Conservation (phyloP, 768 basidiomycete species). For the Pilatotrama ljubarskyi region DNA sequence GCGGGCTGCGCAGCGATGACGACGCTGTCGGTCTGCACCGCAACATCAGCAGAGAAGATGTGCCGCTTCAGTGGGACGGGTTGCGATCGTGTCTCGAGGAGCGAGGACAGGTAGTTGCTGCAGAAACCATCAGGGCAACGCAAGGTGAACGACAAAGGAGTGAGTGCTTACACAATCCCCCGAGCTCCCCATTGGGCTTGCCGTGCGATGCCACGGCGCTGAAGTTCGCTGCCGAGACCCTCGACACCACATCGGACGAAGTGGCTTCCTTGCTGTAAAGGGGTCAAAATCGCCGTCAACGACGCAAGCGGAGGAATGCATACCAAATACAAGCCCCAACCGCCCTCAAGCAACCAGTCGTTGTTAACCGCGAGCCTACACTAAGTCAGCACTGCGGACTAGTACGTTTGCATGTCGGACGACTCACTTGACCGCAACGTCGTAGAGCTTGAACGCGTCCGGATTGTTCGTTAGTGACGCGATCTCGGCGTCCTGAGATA, state of each 20-base stretch:
- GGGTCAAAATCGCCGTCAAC: not conserved
- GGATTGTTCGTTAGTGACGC: slow-evolving; percentile 56
- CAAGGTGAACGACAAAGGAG: slow-evolving; percentile 6
- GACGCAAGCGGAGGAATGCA: slow-evolving; percentile 5
- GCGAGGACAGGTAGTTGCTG: slow-evolving; percentile 53
- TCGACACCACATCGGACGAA: slow-evolving; percentile 65
- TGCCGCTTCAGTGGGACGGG: slow-evolving; percentile 49
- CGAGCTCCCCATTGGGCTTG: slow-evolving; percentile 74
- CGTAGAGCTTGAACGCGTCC: slow-evolving; percentile 66
- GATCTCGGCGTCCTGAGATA: slow-evolving; percentile 63
- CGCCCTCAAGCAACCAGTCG: slow-evolving; percentile 74
- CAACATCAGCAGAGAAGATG: slow-evolving; percentile 59
- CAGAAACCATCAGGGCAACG: not conserved
- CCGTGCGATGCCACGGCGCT: slow-evolving; percentile 62
- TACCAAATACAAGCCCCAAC: slow-evolving; percentile 66
- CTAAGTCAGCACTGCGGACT: not conserved
- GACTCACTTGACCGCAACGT: slow-evolving; percentile 63
- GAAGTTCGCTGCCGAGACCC: slow-evolving; percentile 65
- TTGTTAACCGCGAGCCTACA: slow-evolving; percentile 61
- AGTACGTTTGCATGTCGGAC: too few species aligned
- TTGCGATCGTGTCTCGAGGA: slow-evolving; percentile 46
- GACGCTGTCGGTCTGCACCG: slow-evolving; percentile 55
- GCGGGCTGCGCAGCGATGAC: slow-evolving; percentile 36
- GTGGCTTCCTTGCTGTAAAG: slow-evolving; percentile 64
- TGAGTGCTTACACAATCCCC: slow-evolving; percentile 59